A percentile compares a stretch with the other conserved stretches of the same genome.
phyloP scores from a whole-genome alignment of 1,284 basidiomycete species.

The Ceratobasidium sp. region DNA sequence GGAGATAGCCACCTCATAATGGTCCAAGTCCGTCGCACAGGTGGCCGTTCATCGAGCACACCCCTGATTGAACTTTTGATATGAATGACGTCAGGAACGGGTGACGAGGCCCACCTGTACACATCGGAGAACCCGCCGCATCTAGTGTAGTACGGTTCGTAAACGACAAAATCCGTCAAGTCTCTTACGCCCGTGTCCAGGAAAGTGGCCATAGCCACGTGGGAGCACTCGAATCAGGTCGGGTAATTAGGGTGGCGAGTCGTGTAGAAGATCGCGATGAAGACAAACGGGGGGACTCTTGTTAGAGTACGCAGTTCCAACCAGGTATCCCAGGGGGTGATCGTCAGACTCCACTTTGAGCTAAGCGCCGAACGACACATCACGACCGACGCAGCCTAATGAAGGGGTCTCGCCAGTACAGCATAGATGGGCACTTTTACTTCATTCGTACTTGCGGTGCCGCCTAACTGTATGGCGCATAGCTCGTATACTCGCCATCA shows the following conservation, averaged over 20 bases:
- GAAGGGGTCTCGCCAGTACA: not conserved
- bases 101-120: not conserved
- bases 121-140: constrained; percentile 19
- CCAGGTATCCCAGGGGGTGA: not conserved
- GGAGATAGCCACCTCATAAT: constrained; percentile 6
- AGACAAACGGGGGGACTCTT: not conserved
- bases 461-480: no score
- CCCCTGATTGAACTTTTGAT: not conserved
- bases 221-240: not conserved
- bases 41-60: not conserved
- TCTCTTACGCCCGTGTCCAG: not conserved
- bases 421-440: not conserved
- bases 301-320: not conserved
- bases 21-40: not conserved
- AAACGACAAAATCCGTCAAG: not conserved
- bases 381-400: no score
- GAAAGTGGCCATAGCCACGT: not conserved
- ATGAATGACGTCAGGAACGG: not conserved
- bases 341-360: not conserved
- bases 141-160: not conserved
- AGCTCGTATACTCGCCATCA: no score
- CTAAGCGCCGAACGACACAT: no score
- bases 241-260: not conserved
- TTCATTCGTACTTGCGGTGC: not conserved
- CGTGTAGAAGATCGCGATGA: not conserved